A percentile compares a stretch with the other conserved stretches of the same genome.
phyloP scores from a whole-genome alignment of 768 basidiomycete genomes.

The Hygrocybe coccinea region DNA sequence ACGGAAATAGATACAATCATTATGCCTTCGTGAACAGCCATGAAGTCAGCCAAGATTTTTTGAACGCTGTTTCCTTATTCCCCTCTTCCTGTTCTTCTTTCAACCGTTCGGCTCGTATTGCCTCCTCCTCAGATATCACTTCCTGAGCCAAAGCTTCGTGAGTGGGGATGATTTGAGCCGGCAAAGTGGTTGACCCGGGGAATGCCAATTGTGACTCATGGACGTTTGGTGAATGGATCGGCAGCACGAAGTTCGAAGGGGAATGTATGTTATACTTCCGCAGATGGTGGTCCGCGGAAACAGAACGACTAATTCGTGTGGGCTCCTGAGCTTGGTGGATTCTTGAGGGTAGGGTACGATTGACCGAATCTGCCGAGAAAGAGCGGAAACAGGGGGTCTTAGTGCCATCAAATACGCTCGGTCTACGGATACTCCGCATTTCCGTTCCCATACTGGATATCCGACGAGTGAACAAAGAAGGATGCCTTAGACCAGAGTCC shows the following conservation, averaged over 20 bases:
- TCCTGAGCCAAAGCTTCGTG: slow-evolving; percentile 64
- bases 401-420: slow-evolving; percentile 25
- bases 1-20: slow-evolving; percentile 19
- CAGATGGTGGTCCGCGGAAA: slow-evolving; percentile 32
- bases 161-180: slow-evolving; percentile 45
- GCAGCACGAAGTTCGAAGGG: slow-evolving; percentile 39
- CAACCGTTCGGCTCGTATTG: slow-evolving; percentile 46
- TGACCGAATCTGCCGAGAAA: slow-evolving; percentile 26
- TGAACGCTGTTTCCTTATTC: slow-evolving; percentile 36
- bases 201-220: slow-evolving; percentile 32
- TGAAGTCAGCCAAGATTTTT: slow-evolving; percentile 57
- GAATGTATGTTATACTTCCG: slow-evolving; percentile 39
- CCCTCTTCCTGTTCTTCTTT: slow-evolving; percentile 53
- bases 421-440: slow-evolving; percentile 22
- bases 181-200: slow-evolving; percentile 21
- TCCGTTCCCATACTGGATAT: slow-evolving; percentile 31
- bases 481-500: slow-evolving; percentile 35
- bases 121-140: slow-evolving; percentile 64
- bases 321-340: slow-evolving; percentile 33
- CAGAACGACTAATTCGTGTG: slow-evolving; percentile 24
- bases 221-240: slow-evolving; percentile 28
- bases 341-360: slow-evolving; percentile 29
- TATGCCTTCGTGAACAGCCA: slow-evolving; percentile 56
- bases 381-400: slow-evolving; percentile 27
- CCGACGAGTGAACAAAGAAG: slow-evolving; percentile 38